Percentiles rank a stretch among this genome's conserved stretches.
These are phyloP conservation scores for Monascus purpureus DNA, from an alignment of 495 filamentous ascomycete species.

Conservation along the genomic window DNA sequence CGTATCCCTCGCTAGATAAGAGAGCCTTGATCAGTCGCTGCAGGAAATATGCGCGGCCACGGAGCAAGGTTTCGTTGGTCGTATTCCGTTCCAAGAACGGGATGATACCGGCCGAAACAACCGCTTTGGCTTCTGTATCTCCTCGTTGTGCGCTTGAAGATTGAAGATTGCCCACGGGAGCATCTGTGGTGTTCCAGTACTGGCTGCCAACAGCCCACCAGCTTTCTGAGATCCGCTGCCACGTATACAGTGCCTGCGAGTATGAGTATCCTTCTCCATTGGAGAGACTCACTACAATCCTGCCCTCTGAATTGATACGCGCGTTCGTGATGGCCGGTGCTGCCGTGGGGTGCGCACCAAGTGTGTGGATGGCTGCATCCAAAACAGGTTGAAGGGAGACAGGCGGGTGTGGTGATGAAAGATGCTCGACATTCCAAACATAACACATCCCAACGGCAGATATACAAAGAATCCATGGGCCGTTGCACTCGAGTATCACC, in stretches of 20 bases:
- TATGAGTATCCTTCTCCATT: conserved; percentile 93
- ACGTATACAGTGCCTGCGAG: conserved; percentile 66
- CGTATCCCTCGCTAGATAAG: conserved; percentile 75
- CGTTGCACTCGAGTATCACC: conserved; percentile 80
- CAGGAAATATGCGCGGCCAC: conserved; percentile 76
- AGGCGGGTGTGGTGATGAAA: conserved; percentile 75
- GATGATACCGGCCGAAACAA: conserved; percentile 83
- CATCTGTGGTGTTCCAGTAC: conserved; percentile 95
- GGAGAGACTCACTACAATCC: conserved; percentile 69
- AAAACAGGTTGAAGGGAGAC: conserved; percentile 81
- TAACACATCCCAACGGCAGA: conserved; percentile 80
- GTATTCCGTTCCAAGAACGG: conserved; percentile 88
- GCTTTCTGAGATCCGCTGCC: conserved; percentile 84
- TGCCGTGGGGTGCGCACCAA: conserved; percentile 52
- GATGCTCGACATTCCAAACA: conserved; percentile 85
- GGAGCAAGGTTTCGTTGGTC: conserved; percentile 80
- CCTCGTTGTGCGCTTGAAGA: conserved; percentile 44
- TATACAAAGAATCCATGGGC: conserved; percentile 79
- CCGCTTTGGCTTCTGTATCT: conserved; percentile 37
- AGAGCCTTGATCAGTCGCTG: conserved; percentile 80
- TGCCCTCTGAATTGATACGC: conserved; percentile 72
- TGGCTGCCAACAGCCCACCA: conserved; percentile 99
- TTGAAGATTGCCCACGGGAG: conserved; percentile 63
- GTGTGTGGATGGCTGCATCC: conserved; percentile 63
- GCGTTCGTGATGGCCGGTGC: conserved; percentile 78